Conservation (phyloP, 345 rosid species). For the Streptanthus diversifolius region DNA sequence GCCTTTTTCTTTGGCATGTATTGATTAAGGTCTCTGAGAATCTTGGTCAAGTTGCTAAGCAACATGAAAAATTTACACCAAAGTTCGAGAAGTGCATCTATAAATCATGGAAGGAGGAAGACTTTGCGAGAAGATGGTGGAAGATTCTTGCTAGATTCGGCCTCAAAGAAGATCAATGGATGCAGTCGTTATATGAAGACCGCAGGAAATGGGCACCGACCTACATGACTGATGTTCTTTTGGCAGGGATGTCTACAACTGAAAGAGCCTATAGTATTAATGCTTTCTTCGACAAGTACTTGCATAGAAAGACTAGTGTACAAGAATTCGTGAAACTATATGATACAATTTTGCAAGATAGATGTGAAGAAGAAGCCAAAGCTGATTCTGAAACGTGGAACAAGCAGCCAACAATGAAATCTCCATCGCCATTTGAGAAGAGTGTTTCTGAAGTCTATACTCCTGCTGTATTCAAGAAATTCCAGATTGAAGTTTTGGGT, state of each 20-base stretch:
- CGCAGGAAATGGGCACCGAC: conserved; percentile 63
- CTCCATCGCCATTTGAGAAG: conserved; percentile 75
- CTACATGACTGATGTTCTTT: conserved; percentile 44
- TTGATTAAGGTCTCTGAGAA: conserved; percentile 53
- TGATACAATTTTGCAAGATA: conserved; percentile 52
- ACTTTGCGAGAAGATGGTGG: conserved; percentile 59
- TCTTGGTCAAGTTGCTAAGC: conserved; percentile 50
- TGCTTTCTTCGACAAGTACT: conserved; percentile 56
- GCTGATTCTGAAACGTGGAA: conserved; percentile 66
- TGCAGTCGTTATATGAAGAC: conserved; percentile 55
- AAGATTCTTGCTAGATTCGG: conserved; percentile 55
- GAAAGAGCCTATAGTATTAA: conserved; percentile 59
- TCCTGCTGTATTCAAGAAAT: conserved; percentile 58
- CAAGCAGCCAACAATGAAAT: conserved; percentile 59
- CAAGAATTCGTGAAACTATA: conserved; percentile 56
- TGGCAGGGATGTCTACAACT: conserved; percentile 60
- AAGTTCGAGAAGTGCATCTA: conserved; percentile 67
- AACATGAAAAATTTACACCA: conserved; percentile 42
- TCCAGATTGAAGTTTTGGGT: conserved; percentile 64
- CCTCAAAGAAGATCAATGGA: conserved; percentile 52
- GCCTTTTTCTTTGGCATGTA: conserved; percentile 58
- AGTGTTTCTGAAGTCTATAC: conserved; percentile 58
- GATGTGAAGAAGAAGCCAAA: conserved; percentile 69
- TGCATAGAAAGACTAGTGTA: conserved; percentile 61
- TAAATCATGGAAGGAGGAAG: conserved; percentile 60